Evolutionary conservation across 2,329 filamentous ascomycete genomes (phyloP).

Genomic region (Neoarthrinium moseri): DNA sequence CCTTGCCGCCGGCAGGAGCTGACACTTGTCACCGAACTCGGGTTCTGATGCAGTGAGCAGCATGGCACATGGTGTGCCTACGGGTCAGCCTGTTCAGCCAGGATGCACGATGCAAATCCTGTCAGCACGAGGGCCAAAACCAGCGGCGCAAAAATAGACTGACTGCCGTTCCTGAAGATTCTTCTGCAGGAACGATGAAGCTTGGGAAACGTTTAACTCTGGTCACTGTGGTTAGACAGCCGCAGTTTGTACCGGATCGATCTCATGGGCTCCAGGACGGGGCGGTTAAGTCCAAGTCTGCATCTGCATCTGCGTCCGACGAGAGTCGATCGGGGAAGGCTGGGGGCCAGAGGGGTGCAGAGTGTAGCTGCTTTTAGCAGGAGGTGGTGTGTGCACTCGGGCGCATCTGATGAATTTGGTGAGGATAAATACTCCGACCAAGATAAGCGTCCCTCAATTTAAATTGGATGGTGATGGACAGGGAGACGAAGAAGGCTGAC

Average conservation of each 20-base stretch:
- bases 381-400: not conserved
- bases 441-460: constrained; percentile 30
- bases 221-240: no score
- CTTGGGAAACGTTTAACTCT: no score
- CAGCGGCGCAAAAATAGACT: constrained; percentile 1
- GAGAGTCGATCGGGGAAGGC: not conserved
- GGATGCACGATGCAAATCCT: constrained; percentile 4
- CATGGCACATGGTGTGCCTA: no score
- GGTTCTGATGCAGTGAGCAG: no score
- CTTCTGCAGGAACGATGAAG: constrained; percentile 4
- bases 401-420: constrained; percentile 11
- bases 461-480: constrained; percentile 6
- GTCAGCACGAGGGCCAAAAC: constrained; percentile 5
- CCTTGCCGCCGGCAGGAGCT: no score
- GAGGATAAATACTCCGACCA: constrained; percentile 29
- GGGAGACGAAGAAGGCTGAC: constrained; percentile 6
- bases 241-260: no score
- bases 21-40: no score
- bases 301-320: not conserved
- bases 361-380: constrained; percentile 1
- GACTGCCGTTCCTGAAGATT: not conserved
- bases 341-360: not conserved
- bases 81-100: no score
- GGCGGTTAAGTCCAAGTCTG: not conserved
- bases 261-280: no score